Evolutionary conservation across 129 eudicot genomes (phyloP).

Genomic region (Arctium minus): DNA sequence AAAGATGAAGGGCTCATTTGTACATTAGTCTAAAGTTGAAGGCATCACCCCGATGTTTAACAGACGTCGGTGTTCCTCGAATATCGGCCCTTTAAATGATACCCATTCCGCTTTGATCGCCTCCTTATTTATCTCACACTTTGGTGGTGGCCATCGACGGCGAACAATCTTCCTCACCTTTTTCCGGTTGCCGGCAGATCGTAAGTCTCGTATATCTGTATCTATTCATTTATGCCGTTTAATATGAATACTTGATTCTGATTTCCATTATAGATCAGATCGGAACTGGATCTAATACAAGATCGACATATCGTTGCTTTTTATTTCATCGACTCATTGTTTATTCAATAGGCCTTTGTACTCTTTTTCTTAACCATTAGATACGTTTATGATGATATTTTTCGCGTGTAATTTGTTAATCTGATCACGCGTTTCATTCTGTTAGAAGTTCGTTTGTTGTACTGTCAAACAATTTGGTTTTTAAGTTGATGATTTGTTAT

Average conservation of each 20-base stretch:
- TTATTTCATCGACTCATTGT: background rate
- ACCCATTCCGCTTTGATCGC: constrained; percentile 7
- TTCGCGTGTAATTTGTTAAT: background rate
- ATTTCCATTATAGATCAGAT: constrained; percentile 2
- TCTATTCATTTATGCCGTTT: background rate
- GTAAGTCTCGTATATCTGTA: background rate
- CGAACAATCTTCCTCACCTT: background rate
- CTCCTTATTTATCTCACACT: background rate
- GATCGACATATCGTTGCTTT: background rate
- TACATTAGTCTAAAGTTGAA: background rate
- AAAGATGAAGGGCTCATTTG: background rate
- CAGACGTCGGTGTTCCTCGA: background rate
- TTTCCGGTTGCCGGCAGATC: constrained; percentile 19
- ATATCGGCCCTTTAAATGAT: constrained; percentile 6
- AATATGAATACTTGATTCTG: background rate
- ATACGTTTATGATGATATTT: background rate
- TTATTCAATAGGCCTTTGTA: background rate
- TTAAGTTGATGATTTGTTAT: background rate
- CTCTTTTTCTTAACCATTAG: background rate
- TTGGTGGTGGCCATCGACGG: constrained; percentile 3
- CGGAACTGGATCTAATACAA: background rate
- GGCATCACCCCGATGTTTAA: background rate
- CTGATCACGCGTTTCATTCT: background rate
- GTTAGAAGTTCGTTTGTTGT: background rate
- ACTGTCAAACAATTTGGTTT: background rate